Evolutionary conservation across 805 yeast species (phyloP), one percentile per base, ranked within the genome.

Genomic region (Naumovozyma castellii): DNA sequence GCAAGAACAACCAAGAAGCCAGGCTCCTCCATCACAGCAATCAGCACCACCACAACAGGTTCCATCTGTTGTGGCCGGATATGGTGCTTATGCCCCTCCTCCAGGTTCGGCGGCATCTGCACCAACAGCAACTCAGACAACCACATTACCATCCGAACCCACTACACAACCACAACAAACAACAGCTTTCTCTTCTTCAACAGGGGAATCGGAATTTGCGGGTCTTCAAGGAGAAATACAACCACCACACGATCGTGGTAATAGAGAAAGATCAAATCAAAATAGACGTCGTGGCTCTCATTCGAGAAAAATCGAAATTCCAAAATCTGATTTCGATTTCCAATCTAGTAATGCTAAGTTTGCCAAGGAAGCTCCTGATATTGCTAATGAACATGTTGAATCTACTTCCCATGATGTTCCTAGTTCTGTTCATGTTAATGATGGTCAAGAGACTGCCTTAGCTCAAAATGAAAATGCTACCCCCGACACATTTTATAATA

Each of bases 271-370:
- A 35, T 37, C n/a, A 12, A 29, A 18, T 34, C 28, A 39, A 27
- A 38, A 8, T 22, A 40, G 37, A n/a, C 43, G 42, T 30, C 46
- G 38, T 32, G 37, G 40, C 33, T 32, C 35, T 25, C 39, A 37
- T 9, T 37, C 16, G 13, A 40, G 39, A 38, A 47, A 51, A 28
- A 53, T 62, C 14, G 68, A 61, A 19, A 62, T 73, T 34, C 78
- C 79, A 35, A 66, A 65, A 8, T 66, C 69, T 15, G 90, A 78
- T 43, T 87, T 80, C 58, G 94, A 87, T 60, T 87, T 87, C 56
- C 82, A 71, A 49, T 58, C 76, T 18, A 75, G 75, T 49, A 84
- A 83, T 57, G 87, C 88, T 5, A 78, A 76, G 57, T 84, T 86
- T 61, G 63, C 67, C 20, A 74, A 69, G 48, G 78, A 74, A 38